Evolutionary conservation across 345 rosid genomes (phyloP), one percentile per base, ranked within the genome.

Genomic region (Corchorus olitorius): DNA sequence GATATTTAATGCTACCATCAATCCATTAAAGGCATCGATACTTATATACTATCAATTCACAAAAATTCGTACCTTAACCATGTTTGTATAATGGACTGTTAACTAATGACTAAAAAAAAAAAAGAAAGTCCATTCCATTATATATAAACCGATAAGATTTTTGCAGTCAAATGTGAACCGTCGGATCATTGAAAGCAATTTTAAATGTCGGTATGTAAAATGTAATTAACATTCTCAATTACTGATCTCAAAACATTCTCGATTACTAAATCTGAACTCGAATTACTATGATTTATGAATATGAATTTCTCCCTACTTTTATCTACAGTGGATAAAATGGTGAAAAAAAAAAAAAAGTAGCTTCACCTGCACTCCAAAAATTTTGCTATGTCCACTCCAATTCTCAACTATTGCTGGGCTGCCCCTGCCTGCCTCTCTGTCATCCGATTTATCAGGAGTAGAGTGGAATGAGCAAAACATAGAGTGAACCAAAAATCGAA

Each of bases 371-470:
- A 35, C 75, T 77, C 68, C 68, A 69, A 48, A 33, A 64, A 19
- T 54, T 83, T 78, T 65, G 70, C 84, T 78, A 39, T 12, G 20
- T 65, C 84, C 77, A 77, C 79, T 72, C 82, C 70, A 19, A 2
- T n/a, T 67, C 19, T 55, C 8, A 7, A 10, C 34, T 15, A 35
- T 66, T 15, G 19, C 8, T 2, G 1, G 27, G 27, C 27, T 27
- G 27, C 27, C 27, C 1, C 27, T 27, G n/a, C n/a, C 27, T 27
- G 27, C 0, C 9, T 13, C 20, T 6, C 12, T n/a, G 15, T 39
- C 1, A 4, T 10, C 33, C 59, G 10, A 27, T 48, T 43, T 1
- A 6, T 41, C 22, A 1, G 4, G 9, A 37, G 56, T 4, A 13
- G 81, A 78, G 80, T 82, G 82, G 81, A 76, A 43, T 35, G 48